Evolutionary conservation across 1,284 basidiomycete species (phyloP).

Genomic region (Naganishia sp.): DNA sequence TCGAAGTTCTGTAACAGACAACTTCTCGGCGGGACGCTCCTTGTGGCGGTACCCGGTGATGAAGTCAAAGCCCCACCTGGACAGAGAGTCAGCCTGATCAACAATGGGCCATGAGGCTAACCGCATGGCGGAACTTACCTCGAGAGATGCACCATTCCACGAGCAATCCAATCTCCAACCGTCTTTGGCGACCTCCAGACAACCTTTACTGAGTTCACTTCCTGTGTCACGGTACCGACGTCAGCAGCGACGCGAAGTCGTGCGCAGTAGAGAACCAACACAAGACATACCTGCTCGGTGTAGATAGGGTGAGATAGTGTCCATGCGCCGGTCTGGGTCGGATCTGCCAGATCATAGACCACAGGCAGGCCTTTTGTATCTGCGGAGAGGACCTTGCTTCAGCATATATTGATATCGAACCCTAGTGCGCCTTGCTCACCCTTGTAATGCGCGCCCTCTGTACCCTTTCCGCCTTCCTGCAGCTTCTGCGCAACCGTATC

Average conservation of each 20-base stretch:
- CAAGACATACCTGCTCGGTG: constrained; percentile 43
- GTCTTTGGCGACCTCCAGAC: constrained; percentile 68
- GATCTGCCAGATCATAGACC: constrained; percentile 36
- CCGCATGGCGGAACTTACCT: constrained; percentile 56
- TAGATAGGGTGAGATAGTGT: constrained; percentile 54
- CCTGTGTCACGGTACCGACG: constrained; percentile 32
- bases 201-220: constrained; percentile 60
- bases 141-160: constrained; percentile 62
- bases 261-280: background rate
- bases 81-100: background rate
- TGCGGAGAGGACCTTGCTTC: background rate
- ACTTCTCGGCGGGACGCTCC: constrained; percentile 37
- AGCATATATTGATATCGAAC: background rate
- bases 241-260: background rate
- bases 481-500: constrained; percentile 7
- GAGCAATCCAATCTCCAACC: constrained; percentile 71
- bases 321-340: constrained; percentile 43
- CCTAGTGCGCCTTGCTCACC: constrained; percentile 2
- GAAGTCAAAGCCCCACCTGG: constrained; percentile 24
- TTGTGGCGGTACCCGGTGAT: constrained; percentile 64
- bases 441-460: constrained; percentile 33
- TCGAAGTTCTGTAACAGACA: constrained; percentile 70
- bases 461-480: constrained; percentile 28
- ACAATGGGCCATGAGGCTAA: constrained; percentile 61
- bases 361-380: constrained; percentile 1